Conservation (phyloP, 257 asterid genomes). For the Solanum peruvianum region DNA sequence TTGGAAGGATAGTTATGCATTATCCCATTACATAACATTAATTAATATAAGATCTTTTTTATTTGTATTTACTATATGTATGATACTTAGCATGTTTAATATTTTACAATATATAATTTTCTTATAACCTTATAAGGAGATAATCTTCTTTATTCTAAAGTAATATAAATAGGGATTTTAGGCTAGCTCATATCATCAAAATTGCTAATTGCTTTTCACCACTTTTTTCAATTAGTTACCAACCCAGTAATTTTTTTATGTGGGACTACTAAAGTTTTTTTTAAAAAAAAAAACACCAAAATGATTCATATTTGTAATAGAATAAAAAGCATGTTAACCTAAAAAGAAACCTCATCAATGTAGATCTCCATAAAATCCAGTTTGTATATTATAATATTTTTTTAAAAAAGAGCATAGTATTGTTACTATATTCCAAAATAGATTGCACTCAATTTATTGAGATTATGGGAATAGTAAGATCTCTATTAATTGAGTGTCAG, state of each 20-base stretch:
- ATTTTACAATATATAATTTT: background rate
- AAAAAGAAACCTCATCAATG: constrained; percentile 31
- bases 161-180: background rate
- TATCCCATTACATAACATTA: background rate
- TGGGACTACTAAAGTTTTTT: constrained; percentile 33
- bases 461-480: constrained; percentile 15
- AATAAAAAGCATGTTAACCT: constrained; percentile 38
- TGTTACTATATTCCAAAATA: background rate
- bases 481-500: constrained; percentile 2
- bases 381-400: constrained; percentile 2
- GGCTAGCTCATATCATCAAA: background rate
- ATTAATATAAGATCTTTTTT: background rate
- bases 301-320: constrained; percentile 26
- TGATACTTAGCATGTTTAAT: no score
- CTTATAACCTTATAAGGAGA: background rate
- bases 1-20: no score
- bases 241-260: constrained; percentile 12
- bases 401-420: background rate
- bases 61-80: background rate
- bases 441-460: constrained; percentile 30
- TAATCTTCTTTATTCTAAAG: no score
- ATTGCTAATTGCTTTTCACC: background rate
- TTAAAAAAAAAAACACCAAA: background rate
- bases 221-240: background rate
- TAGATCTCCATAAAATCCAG: constrained; percentile 30